Percentiles rank a stretch among this genome's conserved stretches.
These are phyloP conservation scores for Cerrena zonata DNA, from an alignment of 1,284 basidiomycete species.

Conservation along the genomic window DNA sequence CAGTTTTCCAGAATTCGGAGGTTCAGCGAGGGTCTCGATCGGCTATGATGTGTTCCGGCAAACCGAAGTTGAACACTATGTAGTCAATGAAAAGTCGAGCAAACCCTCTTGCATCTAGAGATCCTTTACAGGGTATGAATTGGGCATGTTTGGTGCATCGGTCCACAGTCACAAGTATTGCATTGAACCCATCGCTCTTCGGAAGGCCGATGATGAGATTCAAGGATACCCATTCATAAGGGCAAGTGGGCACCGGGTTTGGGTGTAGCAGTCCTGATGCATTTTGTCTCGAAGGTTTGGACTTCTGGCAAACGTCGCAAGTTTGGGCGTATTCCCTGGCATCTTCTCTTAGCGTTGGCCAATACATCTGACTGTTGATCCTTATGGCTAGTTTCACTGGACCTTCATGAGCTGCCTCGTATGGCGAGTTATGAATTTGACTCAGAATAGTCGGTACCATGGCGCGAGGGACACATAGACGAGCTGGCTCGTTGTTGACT, in stretches of 20 bases:
- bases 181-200: constrained; percentile 21
- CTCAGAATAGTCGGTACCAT: constrained; percentile 6
- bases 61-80: constrained; percentile 12
- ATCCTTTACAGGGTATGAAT: constrained; percentile 27
- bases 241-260: constrained; percentile 33
- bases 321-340: constrained; percentile 21
- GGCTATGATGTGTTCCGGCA: constrained; percentile 14
- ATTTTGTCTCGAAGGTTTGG: constrained; percentile 26
- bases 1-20: constrained; percentile 11
- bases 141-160: no score
- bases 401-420: constrained; percentile 28
- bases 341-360: constrained; percentile 29
- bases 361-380: constrained; percentile 24
- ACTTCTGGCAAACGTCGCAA: constrained; percentile 37
- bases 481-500: constrained; percentile 17
- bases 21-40: constrained; percentile 15
- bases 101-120: constrained; percentile 11
- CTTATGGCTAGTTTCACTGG: constrained; percentile 20
- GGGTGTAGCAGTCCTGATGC: constrained; percentile 31
- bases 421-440: constrained; percentile 8
- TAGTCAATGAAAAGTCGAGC: constrained; percentile 19
- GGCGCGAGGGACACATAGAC: constrained; percentile 18
- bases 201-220: constrained; percentile 43
- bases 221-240: constrained; percentile 38
- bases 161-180: constrained; percentile 29